These are phyloP conservation scores for Simplicillium sp. DNA, from an alignment of 2,329 filamentous ascomycete species.

Conservation along the genomic window DNA sequence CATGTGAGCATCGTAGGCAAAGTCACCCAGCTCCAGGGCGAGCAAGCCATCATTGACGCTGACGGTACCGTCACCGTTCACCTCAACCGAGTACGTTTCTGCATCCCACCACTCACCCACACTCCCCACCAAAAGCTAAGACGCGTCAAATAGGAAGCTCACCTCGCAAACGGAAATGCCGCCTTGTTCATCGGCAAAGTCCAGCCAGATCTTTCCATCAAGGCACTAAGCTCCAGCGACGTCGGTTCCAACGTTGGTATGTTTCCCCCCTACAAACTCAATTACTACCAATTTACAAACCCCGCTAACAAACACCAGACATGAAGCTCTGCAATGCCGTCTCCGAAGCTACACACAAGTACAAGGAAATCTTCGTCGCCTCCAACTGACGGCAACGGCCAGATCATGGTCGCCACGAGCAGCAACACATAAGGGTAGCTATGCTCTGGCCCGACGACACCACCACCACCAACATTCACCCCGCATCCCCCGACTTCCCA, in stretches of 20 bases:
- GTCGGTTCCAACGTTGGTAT: constrained; percentile 60
- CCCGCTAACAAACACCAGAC: constrained; percentile 43
- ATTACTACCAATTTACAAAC: too few relatives aligned
- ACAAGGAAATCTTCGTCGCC: constrained; percentile 70
- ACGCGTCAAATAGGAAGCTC: constrained; percentile 48
- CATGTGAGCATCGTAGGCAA: constrained; percentile 82
- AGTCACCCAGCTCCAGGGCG: constrained; percentile 72
- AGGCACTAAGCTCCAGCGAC: constrained; percentile 60
- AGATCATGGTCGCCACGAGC: constrained; percentile 14
- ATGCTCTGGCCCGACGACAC: constrained; percentile 24
- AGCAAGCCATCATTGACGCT: constrained; percentile 71
- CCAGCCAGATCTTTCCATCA: constrained; percentile 61
- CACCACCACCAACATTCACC: neutral
- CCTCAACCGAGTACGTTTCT: constrained; percentile 57
- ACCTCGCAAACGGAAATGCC: constrained; percentile 59
- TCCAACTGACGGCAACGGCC: constrained; percentile 29
- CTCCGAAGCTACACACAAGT: constrained; percentile 75
- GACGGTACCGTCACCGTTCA: constrained; percentile 66
- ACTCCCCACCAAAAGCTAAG: constrained; percentile 1
- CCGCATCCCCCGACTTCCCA: neutral
- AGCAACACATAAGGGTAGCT: constrained; percentile 22
- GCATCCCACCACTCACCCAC: too few relatives aligned
- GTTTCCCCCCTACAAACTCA: too few relatives aligned
- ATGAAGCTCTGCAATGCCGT: constrained; percentile 67
- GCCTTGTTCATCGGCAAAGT: constrained; percentile 77